These are phyloP conservation scores for Protea cynaroides DNA, from an alignment of 164 flowering plant genomes.

Conservation along the genomic window DNA sequence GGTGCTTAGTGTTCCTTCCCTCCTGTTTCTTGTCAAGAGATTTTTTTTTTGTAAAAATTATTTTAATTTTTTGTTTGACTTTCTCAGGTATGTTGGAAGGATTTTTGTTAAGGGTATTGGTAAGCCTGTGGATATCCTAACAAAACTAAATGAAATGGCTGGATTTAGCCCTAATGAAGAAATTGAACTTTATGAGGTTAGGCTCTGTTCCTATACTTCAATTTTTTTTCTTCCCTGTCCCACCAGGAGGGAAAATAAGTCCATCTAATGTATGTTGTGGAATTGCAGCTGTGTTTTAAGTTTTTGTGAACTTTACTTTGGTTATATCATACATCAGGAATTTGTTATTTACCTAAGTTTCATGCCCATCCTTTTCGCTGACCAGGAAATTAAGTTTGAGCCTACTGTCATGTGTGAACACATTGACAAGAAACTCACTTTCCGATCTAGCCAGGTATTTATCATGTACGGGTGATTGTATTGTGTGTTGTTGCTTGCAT, in stretches of 20 bases:
- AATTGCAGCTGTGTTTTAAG: too few species aligned
- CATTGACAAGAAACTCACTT: conserved; percentile 66
- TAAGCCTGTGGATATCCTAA: conserved; percentile 68
- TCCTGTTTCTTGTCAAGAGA: background rate
- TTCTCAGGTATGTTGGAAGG: conserved; percentile 77
- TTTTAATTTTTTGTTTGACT: conserved; percentile 3
- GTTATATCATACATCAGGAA: too few species aligned
- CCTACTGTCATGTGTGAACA: conserved; percentile 93
- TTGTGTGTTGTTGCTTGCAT: background rate
- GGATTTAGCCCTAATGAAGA: conserved; percentile 83
- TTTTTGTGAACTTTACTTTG: too few species aligned
- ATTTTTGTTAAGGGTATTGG: conserved; percentile 75
- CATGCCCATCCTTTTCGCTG: conserved; percentile 4
- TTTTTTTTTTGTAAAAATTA: background rate
- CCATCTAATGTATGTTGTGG: background rate
- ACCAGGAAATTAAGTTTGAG: conserved; percentile 93
- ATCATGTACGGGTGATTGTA: background rate
- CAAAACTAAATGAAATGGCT: conserved; percentile 84
- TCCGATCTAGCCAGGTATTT: conserved; percentile 75
- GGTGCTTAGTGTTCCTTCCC: conserved; percentile 31
- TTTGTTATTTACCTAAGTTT: too few species aligned
- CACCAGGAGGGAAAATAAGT: too few species aligned
- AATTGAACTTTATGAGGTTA: conserved; percentile 92
- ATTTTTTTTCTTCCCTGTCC: background rate
- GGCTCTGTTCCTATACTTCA: background rate